Evolutionary conservation across 305 asterid genomes (phyloP).

Genomic region (Fraxinus sp.): DNA sequence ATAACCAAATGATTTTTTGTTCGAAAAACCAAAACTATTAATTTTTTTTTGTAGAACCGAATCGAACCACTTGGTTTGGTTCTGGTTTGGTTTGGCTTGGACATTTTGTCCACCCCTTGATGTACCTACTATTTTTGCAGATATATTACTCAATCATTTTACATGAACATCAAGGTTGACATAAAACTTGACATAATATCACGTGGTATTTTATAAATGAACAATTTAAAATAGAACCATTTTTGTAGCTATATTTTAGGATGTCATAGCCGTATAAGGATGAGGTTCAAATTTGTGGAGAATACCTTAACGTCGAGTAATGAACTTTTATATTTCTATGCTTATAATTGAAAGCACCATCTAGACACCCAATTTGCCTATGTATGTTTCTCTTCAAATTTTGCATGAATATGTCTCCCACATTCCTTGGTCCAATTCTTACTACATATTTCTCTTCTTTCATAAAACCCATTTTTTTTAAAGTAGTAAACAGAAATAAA

Average conservation of each 20-base stretch:
- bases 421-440: conserved; percentile 40
- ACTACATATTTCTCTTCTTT: conserved; percentile 13
- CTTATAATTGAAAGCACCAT: conserved; percentile 22
- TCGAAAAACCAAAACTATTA: too few species aligned
- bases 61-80: too few species aligned
- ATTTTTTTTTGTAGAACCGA: too few species aligned
- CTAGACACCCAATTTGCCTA: conserved; percentile 19
- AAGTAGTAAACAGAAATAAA: conserved; percentile 10
- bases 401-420: conserved; percentile 63
- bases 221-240: too few species aligned
- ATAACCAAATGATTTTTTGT: too few species aligned
- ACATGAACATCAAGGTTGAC: too few species aligned
- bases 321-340: background rate
- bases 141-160: background rate
- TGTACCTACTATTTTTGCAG: conserved; percentile 25
- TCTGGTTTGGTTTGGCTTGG: too few species aligned
- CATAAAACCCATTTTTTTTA: background rate
- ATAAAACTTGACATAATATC: too few species aligned
- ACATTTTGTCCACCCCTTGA: too few species aligned
- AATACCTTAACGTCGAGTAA: background rate
- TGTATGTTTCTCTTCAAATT: background rate
- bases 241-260: background rate
- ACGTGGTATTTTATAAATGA: too few species aligned
- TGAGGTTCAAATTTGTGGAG: too few species aligned
- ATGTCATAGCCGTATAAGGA: background rate